phyloP scores from a whole-genome alignment of 257 asterid species.

The Primulina tabacum region DNA sequence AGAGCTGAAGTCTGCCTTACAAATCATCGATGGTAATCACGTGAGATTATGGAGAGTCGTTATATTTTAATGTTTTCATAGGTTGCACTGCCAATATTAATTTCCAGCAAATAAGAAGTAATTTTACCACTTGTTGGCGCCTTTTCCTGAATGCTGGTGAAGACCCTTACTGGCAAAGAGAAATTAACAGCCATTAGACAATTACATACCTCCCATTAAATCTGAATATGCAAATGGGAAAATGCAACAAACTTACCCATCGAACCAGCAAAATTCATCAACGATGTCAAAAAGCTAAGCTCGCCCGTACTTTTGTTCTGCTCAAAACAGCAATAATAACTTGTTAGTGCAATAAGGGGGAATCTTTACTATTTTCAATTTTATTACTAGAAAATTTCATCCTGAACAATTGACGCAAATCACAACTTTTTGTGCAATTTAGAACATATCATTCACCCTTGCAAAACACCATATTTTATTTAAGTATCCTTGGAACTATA shows the following conservation, averaged over 20 bases:
- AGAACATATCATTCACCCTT: neutral
- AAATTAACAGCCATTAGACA: conserved; percentile 15
- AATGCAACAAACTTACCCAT: conserved; percentile 54
- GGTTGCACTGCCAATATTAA: neutral
- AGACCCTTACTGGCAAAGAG: conserved; percentile 75
- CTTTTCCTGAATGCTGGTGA: conserved; percentile 89
- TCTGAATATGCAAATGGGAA: neutral
- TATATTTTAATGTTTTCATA: neutral
- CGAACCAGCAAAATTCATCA: conserved; percentile 88
- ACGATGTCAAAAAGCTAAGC: conserved; percentile 84
- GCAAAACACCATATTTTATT: too few species aligned
- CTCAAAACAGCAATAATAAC: conserved; percentile 27
- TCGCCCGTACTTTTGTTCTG: conserved; percentile 96
- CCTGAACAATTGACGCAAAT: neutral
- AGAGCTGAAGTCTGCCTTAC: neutral
- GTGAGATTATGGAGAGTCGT: neutral
- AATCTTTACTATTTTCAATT: neutral
- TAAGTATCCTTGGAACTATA: neutral
- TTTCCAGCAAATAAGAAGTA: conserved; percentile 23
- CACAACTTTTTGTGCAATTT: neutral
- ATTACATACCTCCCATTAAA: neutral
- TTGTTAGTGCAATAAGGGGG: conserved; percentile 19
- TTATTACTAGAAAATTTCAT: neutral
- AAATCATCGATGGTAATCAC: neutral
- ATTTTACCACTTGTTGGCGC: conserved; percentile 86